A percentile compares a stretch with the other conserved stretches of the same genome.
Conservation (phyloP, 2,329 filamentous ascomycete species). For the Lecanicillium sp. region DNA sequence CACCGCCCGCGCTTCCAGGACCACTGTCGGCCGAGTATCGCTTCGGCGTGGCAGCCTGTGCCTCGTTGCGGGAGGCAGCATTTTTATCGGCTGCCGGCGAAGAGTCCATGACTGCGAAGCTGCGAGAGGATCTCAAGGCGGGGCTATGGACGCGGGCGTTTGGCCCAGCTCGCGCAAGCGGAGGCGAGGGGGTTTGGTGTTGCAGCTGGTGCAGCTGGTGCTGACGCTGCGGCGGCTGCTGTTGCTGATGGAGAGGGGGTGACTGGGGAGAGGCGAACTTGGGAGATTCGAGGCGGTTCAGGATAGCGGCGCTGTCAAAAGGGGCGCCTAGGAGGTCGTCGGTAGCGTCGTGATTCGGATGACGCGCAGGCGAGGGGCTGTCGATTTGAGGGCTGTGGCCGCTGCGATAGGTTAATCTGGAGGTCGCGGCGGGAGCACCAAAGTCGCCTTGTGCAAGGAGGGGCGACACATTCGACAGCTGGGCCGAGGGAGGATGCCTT, state of each 20-base stretch:
- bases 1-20: conserved; percentile 7
- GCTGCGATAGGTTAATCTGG: conserved; percentile 5
- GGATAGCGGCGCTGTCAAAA: conserved; percentile 56
- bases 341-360: conserved; percentile 25
- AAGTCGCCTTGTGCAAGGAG: conserved; percentile 38
- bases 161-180: conserved; percentile 40
- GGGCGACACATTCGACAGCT: conserved; percentile 39
- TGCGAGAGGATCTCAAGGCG: conserved; percentile 56
- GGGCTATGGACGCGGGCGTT: conserved; percentile 45
- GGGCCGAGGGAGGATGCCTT: conserved; percentile 33
- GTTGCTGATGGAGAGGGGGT: conserved; percentile 11
- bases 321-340: conserved; percentile 58
- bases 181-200: conserved; percentile 21
- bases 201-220: conserved; percentile 19
- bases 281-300: conserved; percentile 51
- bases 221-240: conserved; percentile 15
- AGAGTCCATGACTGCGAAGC: conserved; percentile 31
- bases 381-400: conserved; percentile 16
- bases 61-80: conserved; percentile 24
- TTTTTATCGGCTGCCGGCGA: conserved; percentile 20
- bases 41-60: conserved; percentile 43
- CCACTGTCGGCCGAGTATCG: conserved; percentile 68
- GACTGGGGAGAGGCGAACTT: conserved; percentile 22
- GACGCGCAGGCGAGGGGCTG: conserved; percentile 17
- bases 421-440: conserved; percentile 23